phyloP scores from a whole-genome alignment of 257 asterid genomes.

The Rehmannia glutinosa region DNA sequence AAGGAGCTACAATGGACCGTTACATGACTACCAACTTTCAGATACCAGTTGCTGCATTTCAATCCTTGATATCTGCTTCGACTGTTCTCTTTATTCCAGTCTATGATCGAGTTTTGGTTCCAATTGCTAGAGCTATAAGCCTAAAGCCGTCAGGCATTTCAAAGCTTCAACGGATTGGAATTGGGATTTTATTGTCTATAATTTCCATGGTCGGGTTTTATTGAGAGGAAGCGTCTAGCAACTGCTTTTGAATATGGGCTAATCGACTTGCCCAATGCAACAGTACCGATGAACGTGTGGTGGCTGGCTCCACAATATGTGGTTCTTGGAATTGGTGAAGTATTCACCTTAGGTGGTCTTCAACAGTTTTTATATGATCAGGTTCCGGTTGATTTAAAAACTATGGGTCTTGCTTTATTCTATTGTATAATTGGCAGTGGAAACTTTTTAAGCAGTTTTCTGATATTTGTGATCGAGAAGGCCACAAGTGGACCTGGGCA shows the following conservation, averaged over 20 bases:
- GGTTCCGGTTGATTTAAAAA: slow-evolving; percentile 24
- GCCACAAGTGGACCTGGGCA: no score
- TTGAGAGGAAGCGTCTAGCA: no score
- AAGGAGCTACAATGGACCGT: no score
- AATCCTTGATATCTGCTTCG: slow-evolving; percentile 5
- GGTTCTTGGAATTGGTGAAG: slow-evolving; percentile 22
- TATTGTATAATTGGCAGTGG: slow-evolving; percentile 30
- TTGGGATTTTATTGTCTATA: slow-evolving; percentile 21
- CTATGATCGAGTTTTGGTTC: slow-evolving; percentile 25
- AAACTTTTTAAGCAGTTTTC: slow-evolving; percentile 24
- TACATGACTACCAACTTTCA: neutral
- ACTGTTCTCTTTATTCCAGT: slow-evolving; percentile 10
- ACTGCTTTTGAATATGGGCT: slow-evolving; percentile 19
- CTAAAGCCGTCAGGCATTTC: slow-evolving; percentile 29
- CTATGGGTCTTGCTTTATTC: slow-evolving; percentile 32
- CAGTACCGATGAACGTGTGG: slow-evolving; percentile 33
- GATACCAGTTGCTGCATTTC: slow-evolving; percentile 32
- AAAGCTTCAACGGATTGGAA: slow-evolving; percentile 31
- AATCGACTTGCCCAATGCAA: slow-evolving; percentile 13
- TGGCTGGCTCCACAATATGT: slow-evolving; percentile 34
- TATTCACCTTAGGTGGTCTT: slow-evolving; percentile 28
- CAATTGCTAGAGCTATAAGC: slow-evolving; percentile 25
- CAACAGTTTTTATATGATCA: slow-evolving; percentile 37
- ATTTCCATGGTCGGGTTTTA: slow-evolving; percentile 25
- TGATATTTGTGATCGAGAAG: slow-evolving; percentile 18